Percentiles rank a stretch among this genome's conserved stretches.
These are phyloP conservation scores for Pycnococcus provasolii DNA, from an alignment of 139 green algal species.

Conservation along the genomic window DNA sequence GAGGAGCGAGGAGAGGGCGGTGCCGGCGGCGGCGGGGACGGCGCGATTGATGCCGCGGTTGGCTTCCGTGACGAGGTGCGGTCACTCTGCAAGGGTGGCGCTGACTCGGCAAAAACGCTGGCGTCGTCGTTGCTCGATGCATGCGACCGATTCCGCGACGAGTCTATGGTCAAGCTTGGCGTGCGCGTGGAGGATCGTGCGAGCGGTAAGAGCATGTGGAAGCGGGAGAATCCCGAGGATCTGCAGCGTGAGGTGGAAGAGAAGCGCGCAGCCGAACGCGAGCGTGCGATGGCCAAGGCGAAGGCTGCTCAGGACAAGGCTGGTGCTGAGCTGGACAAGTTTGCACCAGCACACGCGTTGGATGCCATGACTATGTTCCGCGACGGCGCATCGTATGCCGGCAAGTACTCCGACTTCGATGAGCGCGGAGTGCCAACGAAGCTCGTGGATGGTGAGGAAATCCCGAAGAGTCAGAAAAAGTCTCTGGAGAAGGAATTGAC, in stretches of 20 bases:
- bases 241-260: constrained; percentile 51
- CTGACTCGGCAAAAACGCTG: neutral
- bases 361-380: constrained; percentile 26
- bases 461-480: constrained; percentile 26
- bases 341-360: constrained; percentile 30
- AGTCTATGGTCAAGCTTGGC: constrained; percentile 69
- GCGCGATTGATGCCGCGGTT: constrained; percentile 58
- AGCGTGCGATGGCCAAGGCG: constrained; percentile 33
- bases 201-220: constrained; percentile 72
- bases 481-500: constrained; percentile 7
- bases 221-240: constrained; percentile 74
- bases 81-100: constrained; percentile 11
- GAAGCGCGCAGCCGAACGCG: constrained; percentile 35
- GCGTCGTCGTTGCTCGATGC: constrained; percentile 45
- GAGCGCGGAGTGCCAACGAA: constrained; percentile 60
- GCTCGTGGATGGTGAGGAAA: constrained; percentile 54
- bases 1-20: constrained; percentile 8
- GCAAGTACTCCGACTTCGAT: constrained; percentile 50
- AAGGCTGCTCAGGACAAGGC: neutral
- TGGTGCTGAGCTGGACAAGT: constrained; percentile 38
- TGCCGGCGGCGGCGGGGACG: constrained; percentile 3
- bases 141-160: constrained; percentile 71
- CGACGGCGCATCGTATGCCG: neutral
- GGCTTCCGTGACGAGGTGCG: constrained; percentile 67
- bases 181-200: constrained; percentile 79